Evolutionary conservation across 2,329 filamentous ascomycete species (phyloP).

Genomic region (Ceratocystis ficicola): DNA sequence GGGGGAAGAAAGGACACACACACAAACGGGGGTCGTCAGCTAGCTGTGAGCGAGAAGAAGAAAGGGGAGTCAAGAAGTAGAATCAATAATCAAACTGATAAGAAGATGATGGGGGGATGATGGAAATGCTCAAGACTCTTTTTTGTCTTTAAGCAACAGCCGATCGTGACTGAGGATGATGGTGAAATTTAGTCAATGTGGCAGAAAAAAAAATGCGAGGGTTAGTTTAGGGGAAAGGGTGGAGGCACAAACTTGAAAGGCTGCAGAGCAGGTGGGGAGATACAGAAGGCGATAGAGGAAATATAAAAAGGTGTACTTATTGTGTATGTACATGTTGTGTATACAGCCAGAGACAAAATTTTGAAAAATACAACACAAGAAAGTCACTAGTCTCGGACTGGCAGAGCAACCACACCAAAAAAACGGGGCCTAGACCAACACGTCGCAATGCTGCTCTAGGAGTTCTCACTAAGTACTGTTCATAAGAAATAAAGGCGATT

Average conservation of each 20-base stretch:
- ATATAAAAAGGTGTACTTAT: constrained; percentile 21
- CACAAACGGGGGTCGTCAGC: constrained; percentile 12
- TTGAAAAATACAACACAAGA: neutral
- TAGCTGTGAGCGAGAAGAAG: constrained; percentile 22
- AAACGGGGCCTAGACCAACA: neutral
- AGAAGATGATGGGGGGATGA: neutral
- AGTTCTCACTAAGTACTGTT: neutral
- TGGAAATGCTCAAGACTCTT: neutral
- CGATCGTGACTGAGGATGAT: constrained; percentile 8
- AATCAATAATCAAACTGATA: constrained; percentile 7
- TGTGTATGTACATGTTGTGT: no score
- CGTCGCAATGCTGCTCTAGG: neutral
- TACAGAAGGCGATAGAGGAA: constrained; percentile 23
- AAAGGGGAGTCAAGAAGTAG: neutral
- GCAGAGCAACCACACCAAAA: constrained; percentile 2
- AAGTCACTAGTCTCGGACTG: neutral
- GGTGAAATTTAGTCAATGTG: neutral
- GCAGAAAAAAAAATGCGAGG: constrained; percentile 9
- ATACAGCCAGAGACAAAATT: neutral
- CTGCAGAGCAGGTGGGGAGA: constrained; percentile 23
- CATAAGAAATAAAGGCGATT: no score
- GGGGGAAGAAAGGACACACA: constrained; percentile 11
- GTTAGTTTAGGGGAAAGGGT: constrained; percentile 16
- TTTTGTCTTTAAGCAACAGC: neutral
- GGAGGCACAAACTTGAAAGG: neutral